Conservation (phyloP, 2,329 filamentous ascomycete genomes). For the Fusarium sp. region DNA sequence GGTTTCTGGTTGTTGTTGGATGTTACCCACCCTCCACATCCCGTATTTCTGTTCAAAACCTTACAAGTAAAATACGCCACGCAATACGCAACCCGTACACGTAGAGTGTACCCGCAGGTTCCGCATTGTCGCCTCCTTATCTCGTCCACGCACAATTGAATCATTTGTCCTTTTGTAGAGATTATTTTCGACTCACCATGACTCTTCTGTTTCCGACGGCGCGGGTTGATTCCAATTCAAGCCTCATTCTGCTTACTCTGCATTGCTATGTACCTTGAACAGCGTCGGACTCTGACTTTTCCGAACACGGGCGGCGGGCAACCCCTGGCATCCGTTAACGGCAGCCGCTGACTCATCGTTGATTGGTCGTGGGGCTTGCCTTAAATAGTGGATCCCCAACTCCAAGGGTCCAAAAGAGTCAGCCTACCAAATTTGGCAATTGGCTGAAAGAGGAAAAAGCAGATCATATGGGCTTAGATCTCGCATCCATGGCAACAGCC, state of each 20-base stretch:
- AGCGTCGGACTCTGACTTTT: not conserved
- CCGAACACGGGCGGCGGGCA: not conserved
- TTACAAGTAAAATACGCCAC: constrained; percentile 18
- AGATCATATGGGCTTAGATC: constrained; percentile 9
- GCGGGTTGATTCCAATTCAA: not conserved
- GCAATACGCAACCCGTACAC: constrained; percentile 30
- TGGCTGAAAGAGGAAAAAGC: constrained; percentile 23
- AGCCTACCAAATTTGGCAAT: constrained; percentile 34
- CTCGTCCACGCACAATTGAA: accelerated
- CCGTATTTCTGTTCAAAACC: constrained; percentile 17
- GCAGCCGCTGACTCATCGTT: not conserved
- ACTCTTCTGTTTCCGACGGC: not conserved
- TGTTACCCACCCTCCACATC: constrained; percentile 22
- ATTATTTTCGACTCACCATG: not conserved
- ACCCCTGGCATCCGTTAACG: not conserved
- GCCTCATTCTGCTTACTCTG: not conserved
- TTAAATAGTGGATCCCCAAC: not conserved
- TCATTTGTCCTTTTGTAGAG: not conserved
- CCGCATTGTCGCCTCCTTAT: not conserved
- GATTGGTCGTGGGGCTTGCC: constrained; percentile 6
- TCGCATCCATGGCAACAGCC: not conserved
- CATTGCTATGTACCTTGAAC: not conserved
- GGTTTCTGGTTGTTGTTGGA: not conserved
- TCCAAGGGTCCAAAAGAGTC: constrained; percentile 7
- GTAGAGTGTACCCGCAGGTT: not conserved